A percentile compares a stretch with the other conserved stretches of the same genome.
These are phyloP conservation scores for Sonneratia alba DNA, from an alignment of 345 rosid genomes.

Conservation along the genomic window DNA sequence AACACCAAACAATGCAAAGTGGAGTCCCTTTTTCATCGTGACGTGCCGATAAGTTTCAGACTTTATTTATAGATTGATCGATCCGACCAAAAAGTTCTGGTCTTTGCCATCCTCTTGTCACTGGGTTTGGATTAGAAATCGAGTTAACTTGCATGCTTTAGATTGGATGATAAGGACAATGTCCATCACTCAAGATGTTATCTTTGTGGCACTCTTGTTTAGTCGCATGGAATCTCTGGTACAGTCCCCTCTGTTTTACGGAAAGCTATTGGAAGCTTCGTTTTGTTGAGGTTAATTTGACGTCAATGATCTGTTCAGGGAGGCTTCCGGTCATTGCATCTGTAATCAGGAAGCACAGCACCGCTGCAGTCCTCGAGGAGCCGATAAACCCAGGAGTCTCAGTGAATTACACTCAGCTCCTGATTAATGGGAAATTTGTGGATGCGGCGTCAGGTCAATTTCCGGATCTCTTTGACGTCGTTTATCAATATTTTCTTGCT, in stretches of 20 bases:
- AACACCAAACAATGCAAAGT: not conserved
- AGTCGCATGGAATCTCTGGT: not conserved
- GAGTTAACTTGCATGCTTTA: not conserved
- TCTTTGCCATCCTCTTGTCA: not conserved
- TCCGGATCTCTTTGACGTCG: not conserved
- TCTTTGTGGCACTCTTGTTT: not conserved
- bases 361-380: conserved; percentile 41
- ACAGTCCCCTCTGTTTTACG: not conserved
- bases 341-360: conserved; percentile 40
- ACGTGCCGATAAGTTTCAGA: not conserved
- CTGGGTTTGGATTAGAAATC: not conserved
- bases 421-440: conserved; percentile 66
- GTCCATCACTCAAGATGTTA: no score
- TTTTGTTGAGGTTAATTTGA: not conserved
- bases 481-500: not conserved
- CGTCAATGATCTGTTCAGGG: conserved; percentile 28
- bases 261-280: not conserved
- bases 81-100: not conserved
- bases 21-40: not conserved
- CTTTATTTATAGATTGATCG: not conserved
- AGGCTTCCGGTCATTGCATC: conserved; percentile 23
- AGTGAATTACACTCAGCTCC: conserved; percentile 50
- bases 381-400: conserved; percentile 54
- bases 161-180: no score
- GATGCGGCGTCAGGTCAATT: conserved; percentile 76